phyloP scores from a whole-genome alignment of 1,284 basidiomycete genomes.

The Somion occarium region DNA sequence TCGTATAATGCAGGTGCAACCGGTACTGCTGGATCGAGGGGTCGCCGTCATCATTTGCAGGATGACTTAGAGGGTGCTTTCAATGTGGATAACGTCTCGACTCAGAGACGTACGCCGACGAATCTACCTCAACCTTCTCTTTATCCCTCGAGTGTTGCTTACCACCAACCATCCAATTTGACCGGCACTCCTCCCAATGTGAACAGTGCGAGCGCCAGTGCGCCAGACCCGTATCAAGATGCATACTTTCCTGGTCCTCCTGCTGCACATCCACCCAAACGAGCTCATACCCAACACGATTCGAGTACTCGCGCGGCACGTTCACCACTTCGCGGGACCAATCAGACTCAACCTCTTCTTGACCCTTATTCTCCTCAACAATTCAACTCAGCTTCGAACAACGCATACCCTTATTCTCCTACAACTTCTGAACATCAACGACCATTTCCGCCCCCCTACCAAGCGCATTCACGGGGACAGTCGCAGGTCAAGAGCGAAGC shows the following conservation, averaged over 20 bases:
- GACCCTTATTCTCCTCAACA: constrained; percentile 66
- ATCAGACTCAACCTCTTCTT: constrained; percentile 38
- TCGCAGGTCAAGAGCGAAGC: constrained; percentile 56
- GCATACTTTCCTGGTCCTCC: constrained; percentile 54
- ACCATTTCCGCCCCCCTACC: constrained; percentile 37
- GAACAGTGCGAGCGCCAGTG: constrained; percentile 29
- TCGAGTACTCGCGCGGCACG: constrained; percentile 43
- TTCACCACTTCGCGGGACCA: constrained; percentile 55
- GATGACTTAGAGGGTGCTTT: constrained; percentile 73
- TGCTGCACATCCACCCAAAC: constrained; percentile 46
- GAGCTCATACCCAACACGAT: constrained; percentile 51
- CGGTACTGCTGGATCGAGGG: constrained; percentile 25
- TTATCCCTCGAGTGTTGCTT: constrained; percentile 55
- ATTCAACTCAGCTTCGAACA: constrained; percentile 52
- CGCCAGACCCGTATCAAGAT: constrained; percentile 52
- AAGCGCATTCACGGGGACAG: constrained; percentile 54
- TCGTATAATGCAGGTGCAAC: constrained; percentile 44
- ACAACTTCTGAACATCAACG: constrained; percentile 37
- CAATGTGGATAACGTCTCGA: constrained; percentile 42
- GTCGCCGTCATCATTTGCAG: constrained; percentile 40
- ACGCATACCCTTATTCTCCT: constrained; percentile 44
- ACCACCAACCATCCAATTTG: constrained; percentile 43
- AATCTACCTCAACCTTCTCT: constrained; percentile 41
- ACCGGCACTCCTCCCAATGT: constrained; percentile 16
- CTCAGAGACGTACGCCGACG: constrained; percentile 31